Evolutionary conservation across 2,329 filamentous ascomycete genomes (phyloP), one percentile per base, ranked within the genome.

Genomic region (Diaporthe destruens): DNA sequence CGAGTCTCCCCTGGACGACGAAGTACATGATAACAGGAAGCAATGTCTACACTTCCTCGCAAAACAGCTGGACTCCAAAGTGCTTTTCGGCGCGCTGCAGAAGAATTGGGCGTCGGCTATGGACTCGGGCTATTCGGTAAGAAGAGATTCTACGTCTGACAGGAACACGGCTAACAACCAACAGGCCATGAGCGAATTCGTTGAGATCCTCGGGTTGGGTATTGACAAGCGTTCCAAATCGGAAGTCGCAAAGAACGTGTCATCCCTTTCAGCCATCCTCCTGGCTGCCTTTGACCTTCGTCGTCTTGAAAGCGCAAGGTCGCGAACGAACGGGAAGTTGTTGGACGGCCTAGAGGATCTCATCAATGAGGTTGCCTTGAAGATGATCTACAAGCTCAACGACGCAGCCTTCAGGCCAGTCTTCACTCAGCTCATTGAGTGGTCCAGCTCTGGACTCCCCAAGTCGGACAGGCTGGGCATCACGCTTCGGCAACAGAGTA

Each of bases 351-450:
- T 94, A 16, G 94, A 97, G 79, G 83, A 85, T 2, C 85, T 86
- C 14, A 79, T 94, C 76, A 92, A 94, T 79, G 89, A 92, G 12
- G 90, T 93, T 16, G 90, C 92, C 0, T 89, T 99, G 73, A 93
- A 94, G 82, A 96, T 98, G 91, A 93, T 98, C 69, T 94, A 97
- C 85, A 98, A 98, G 86, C 89, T 99, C 74, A 98, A 98, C 83
- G 96, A 99, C 80, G 92, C 93, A 0, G 91, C 93, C 0, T 99
- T 99, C 90, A 89, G 95, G 16, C 97, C 96, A 0, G 91, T 99
- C 75, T 99, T 98, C 84, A 88, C 91, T 20, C 90, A 92, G 75
- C 85, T 98, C n/a, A 87, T 97, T 57, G 94, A 97, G 72, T 98
- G 95, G 93, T 89, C 93, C 0, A 87, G 85, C 23, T 84, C 85